Evolutionary conservation across 257 asterid genomes (phyloP).

Genomic region (Solanum neorickii): DNA sequence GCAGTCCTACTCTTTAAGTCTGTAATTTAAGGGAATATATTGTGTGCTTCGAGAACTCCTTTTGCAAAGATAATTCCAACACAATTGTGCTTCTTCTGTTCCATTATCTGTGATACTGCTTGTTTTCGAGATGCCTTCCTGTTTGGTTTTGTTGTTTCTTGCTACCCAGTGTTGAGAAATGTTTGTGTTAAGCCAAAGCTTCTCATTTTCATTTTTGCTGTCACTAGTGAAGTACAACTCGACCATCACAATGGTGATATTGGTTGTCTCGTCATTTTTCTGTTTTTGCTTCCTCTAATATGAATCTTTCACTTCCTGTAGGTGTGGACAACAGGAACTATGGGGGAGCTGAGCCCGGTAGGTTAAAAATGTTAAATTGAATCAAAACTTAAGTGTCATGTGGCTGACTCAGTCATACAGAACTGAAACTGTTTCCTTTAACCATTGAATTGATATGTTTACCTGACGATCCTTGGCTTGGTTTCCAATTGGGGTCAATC

Average conservation of each 20-base stretch:
- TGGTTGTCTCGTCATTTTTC: neutral
- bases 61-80: neutral
- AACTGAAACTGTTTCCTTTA: neutral
- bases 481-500: neutral
- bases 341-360: slow-evolving; percentile 92
- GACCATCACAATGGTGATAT: neutral
- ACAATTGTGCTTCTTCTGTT: neutral
- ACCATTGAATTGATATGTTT: neutral
- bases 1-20: neutral
- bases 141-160: neutral
- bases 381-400: neutral
- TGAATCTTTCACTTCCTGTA: slow-evolving; percentile 2
- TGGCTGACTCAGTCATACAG: neutral
- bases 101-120: neutral
- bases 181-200: neutral
- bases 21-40: neutral
- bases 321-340: slow-evolving; percentile 76
- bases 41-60: neutral
- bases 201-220: neutral
- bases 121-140: neutral
- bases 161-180: neutral
- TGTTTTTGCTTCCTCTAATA: neutral
- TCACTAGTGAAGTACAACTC: neutral
- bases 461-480: neutral
- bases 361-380: slow-evolving; percentile 2